Evolutionary conservation across 2,329 filamentous ascomycete genomes (phyloP).

Genomic region (Paecilomyces formosus): DNA sequence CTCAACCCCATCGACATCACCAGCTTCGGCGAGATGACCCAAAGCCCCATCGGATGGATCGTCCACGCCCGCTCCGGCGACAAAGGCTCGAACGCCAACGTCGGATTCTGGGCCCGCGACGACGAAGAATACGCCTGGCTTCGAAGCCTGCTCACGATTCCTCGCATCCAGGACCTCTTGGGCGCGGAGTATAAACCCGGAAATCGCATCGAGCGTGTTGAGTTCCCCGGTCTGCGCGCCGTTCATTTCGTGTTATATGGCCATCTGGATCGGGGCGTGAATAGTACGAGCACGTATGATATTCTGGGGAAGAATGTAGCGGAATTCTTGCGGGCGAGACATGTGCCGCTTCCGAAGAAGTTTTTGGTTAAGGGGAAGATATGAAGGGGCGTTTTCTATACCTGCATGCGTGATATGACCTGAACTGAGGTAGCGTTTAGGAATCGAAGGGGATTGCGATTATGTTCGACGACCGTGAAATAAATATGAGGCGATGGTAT

Average conservation of each 20-base stretch:
- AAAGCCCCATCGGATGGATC: constrained; percentile 24
- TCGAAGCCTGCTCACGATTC: constrained; percentile 10
- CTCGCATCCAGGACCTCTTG: constrained; percentile 7
- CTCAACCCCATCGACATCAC: constrained; percentile 5
- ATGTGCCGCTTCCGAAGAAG: background rate
- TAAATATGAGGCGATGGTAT: no score
- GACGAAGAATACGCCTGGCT: constrained; percentile 40
- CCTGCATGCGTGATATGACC: no score
- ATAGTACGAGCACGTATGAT: background rate
- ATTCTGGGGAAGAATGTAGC: background rate
- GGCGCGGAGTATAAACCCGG: constrained; percentile 4
- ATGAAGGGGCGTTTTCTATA: no score
- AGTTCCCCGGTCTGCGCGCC: background rate
- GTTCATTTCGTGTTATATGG: background rate
- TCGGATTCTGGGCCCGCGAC: constrained; percentile 39
- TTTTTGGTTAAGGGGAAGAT: background rate
- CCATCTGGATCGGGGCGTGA: background rate
- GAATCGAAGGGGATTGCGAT: no score
- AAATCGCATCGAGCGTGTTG: constrained; percentile 6
- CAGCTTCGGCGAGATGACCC: constrained; percentile 17
- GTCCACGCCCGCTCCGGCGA: constrained; percentile 35
- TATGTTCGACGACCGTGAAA: no score
- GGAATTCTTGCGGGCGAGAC: background rate
- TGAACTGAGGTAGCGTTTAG: no score
- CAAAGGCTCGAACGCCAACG: constrained; percentile 39